Base-by-base conservation (phyloP, 495 filamentous ascomycete genomes). In the Hypoxylon lenormandii region DNA sequence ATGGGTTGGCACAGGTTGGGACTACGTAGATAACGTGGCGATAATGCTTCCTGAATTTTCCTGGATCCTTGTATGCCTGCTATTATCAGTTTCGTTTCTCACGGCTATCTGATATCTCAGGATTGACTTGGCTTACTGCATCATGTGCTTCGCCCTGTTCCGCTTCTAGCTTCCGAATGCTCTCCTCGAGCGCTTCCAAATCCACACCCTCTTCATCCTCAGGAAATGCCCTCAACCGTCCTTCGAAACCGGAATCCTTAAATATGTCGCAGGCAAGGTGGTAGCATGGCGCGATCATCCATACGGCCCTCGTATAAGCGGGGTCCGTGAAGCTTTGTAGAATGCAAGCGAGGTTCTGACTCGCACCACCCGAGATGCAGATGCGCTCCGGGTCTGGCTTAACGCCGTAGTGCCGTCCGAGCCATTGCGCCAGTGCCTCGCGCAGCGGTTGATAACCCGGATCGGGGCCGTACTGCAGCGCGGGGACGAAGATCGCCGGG, bases 1-100 rank as follows among this genome's bases (percentile, higher is more conserved):
- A 88, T 0, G 91, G 91, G 54, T 94, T 94, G 3, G 89, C 86
- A 67, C 92, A 91, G 0, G 90, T 92, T 0, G 91, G 91, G 5
- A 91, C 89, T 15, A 84, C 84, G 71, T 95, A 95, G 61, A 95
- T 87, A 61, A 92, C 72, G 69, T 92, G 89, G 37, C 83, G 85
- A 77, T 93, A 94, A 52, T 89, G 84, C 71, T 89, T 91, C 47
- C 69, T 71, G 67, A 8, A 33, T 11, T 80, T 85, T 38, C 72
- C 74, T 10, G 69, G 65, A 40, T 26, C 11, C 4, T 15, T 45
- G 26, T 33, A 33, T 33, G 30, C 10, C 30, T 33, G 30, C 30
- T 33, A 33, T 8, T 33, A 7, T 33, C 10, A 33, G 30, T 8
- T 33, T 7, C 10, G 6, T 33, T 1, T 8, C 2, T 33, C 30